A percentile compares a stretch with the other conserved stretches of the same genome.
Conservation (phyloP, 805 yeast species). For the Phaffomyces antillensis region DNA sequence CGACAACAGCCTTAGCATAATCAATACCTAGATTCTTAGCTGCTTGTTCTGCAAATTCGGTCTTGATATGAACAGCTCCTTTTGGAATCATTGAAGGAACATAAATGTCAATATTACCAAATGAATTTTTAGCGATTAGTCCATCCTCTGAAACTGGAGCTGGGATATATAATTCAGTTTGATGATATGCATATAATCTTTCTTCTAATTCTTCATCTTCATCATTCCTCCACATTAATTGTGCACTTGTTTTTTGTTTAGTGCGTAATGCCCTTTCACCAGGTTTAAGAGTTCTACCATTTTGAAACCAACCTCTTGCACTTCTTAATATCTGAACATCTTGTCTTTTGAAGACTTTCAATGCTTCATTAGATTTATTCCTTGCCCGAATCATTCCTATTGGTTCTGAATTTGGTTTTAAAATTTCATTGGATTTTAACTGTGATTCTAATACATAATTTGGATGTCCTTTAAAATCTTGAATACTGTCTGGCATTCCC, state of each 20-base stretch:
- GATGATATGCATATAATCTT: conserved; percentile 68
- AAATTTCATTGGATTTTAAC: conserved; percentile 61
- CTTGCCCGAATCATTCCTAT: conserved; percentile 60
- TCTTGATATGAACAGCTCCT: conserved; percentile 58
- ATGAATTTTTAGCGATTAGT: conserved; percentile 63
- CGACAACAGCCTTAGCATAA: conserved; percentile 81
- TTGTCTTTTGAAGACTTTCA: conserved; percentile 62
- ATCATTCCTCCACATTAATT: conserved; percentile 17
- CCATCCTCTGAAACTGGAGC: conserved; percentile 52
- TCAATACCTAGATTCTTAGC: conserved; percentile 66
- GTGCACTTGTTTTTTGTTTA: conserved; percentile 25
- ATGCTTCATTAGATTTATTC: conserved; percentile 34
- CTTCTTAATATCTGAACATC: conserved; percentile 60
- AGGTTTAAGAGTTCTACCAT: conserved; percentile 65
- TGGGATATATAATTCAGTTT: conserved; percentile 67
- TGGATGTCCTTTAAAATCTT: conserved; percentile 85
- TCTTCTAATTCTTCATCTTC: conserved; percentile 43
- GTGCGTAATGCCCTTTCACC: conserved; percentile 63
- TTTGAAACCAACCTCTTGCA: conserved; percentile 80
- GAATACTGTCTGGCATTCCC: conserved; percentile 80
- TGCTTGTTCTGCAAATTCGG: conserved; percentile 56
- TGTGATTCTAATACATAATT: conserved; percentile 74
- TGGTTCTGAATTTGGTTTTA: conserved; percentile 51
- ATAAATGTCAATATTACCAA: conserved; percentile 79
- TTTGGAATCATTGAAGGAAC: conserved; percentile 74